Percentiles rank a stretch among this genome's conserved stretches.
Conservation (phyloP, 345 rosid genomes). For the Arabis alpina region DNA sequence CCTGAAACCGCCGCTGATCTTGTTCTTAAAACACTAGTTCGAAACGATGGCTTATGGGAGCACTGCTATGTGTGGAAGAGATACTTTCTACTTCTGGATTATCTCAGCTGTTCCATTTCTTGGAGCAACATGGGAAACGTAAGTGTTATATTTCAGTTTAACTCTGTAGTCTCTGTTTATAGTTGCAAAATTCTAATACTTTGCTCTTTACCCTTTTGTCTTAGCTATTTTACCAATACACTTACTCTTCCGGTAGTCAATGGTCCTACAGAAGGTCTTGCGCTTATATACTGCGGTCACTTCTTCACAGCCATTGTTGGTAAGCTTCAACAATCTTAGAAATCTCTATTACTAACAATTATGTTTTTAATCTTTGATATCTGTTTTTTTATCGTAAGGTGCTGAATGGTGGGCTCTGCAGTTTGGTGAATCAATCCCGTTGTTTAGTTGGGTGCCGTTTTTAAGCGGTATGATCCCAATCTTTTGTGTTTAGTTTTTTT, state of each 20-base stretch:
- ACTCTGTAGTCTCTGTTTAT: neutral
- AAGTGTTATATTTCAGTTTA: conserved; percentile 41
- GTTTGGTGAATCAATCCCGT: conserved; percentile 68
- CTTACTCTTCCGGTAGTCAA: conserved; percentile 92
- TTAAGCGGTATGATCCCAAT: conserved; percentile 58
- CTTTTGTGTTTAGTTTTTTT: neutral
- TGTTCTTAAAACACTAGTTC: conserved; percentile 49
- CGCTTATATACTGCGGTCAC: conserved; percentile 76
- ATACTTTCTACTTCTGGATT: conserved; percentile 93
- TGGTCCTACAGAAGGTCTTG: conserved; percentile 98
- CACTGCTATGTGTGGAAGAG: conserved; percentile 94
- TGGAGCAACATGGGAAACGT: conserved; percentile 98
- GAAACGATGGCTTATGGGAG: conserved; percentile 90
- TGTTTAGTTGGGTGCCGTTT: conserved; percentile 81
- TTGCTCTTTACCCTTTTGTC: conserved; percentile 20
- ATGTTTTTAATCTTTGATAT: neutral
- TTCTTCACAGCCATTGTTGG: conserved; percentile 88
- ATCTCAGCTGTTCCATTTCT: conserved; percentile 93
- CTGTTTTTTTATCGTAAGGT: conserved; percentile 51
- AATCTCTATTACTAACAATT: neutral
- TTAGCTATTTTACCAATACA: conserved; percentile 89
- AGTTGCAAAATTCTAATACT: conserved; percentile 16
- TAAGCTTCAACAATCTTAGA: conserved; percentile 44
- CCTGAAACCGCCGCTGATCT: neutral
- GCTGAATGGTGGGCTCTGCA: conserved; percentile 93